Percentiles rank a stretch among this genome's conserved stretches.
Evolutionary conservation across 192 early-diverging fungal genomes (phyloP).

Genomic region (Dispira simplex): DNA sequence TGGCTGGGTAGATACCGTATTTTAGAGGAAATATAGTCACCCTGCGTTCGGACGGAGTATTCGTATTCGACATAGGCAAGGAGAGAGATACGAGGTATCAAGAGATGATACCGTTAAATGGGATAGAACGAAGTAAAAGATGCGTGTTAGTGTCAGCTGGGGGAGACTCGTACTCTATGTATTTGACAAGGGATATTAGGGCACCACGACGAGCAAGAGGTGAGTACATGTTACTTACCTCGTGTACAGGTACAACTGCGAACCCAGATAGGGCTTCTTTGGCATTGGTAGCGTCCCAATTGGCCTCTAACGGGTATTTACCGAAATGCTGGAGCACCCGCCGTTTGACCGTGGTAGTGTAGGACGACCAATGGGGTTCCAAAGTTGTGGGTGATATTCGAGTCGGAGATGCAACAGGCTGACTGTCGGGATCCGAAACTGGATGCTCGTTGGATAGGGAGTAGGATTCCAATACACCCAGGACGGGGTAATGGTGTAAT

Average conservation of each 20-base stretch:
- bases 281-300: conserved; percentile 9
- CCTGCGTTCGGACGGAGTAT: neutral
- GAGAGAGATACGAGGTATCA: neutral
- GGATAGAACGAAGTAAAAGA: neutral
- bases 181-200: neutral
- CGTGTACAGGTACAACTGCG: neutral
- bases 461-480: neutral
- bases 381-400: neutral
- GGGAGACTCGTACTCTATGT: neutral
- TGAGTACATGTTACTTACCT: neutral
- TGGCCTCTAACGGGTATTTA: neutral
- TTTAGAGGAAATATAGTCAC: neutral
- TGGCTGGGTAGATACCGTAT: neutral
- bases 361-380: neutral
- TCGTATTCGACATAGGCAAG: neutral
- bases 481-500: conserved; percentile 6
- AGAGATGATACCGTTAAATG: neutral
- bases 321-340: neutral
- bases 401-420: neutral
- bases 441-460: neutral
- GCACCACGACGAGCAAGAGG: neutral
- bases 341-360: neutral
- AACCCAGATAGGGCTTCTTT: neutral
- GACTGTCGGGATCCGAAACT: neutral
- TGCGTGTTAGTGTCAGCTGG: neutral